A percentile compares a stretch with the other conserved stretches of the same genome.
Conservation (phyloP, 148 eudicot genomes). For the Polygonum aviculare region DNA sequence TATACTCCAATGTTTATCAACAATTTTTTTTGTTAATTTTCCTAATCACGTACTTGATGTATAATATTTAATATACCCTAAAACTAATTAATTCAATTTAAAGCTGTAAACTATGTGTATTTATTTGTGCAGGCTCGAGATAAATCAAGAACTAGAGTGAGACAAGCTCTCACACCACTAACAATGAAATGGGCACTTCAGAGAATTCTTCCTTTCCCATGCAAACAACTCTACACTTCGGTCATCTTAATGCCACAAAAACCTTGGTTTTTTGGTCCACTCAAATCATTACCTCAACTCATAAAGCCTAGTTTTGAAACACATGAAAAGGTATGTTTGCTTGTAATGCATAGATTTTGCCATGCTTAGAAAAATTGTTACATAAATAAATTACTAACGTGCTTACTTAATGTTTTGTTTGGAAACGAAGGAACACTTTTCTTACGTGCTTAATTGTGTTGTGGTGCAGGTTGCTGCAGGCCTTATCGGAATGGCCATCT, state of each 20-base stretch:
- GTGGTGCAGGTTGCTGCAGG: neutral
- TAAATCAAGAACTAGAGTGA: slow-evolving; percentile 49
- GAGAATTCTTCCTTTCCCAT: slow-evolving; percentile 68
- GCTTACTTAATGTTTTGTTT: no score
- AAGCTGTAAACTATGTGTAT: no score
- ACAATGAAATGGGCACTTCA: slow-evolving; percentile 60
- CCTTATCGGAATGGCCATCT: neutral
- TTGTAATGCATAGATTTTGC: neutral
- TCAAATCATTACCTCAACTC: slow-evolving; percentile 32
- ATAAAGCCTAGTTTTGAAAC: slow-evolving; percentile 23
- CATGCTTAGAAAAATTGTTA: no score
- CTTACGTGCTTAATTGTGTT: neutral
- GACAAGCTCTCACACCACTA: slow-evolving; percentile 42
- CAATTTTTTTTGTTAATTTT: no score
- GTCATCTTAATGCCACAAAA: slow-evolving; percentile 64
- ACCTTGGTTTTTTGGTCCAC: slow-evolving; percentile 24
- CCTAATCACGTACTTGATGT: no score
- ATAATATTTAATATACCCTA: no score
- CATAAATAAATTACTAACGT: no score
- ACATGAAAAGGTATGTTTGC: slow-evolving; percentile 40
- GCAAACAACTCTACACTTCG: slow-evolving; percentile 57
- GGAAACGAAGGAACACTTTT: no score
- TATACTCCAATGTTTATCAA: no score
- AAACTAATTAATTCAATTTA: no score
- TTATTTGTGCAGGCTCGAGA: slow-evolving; percentile 38